Evolutionary conservation across 2,329 filamentous ascomycete genomes (phyloP), one percentile per base, ranked within the genome.

Genomic region (Monosporascus cannonballus): DNA sequence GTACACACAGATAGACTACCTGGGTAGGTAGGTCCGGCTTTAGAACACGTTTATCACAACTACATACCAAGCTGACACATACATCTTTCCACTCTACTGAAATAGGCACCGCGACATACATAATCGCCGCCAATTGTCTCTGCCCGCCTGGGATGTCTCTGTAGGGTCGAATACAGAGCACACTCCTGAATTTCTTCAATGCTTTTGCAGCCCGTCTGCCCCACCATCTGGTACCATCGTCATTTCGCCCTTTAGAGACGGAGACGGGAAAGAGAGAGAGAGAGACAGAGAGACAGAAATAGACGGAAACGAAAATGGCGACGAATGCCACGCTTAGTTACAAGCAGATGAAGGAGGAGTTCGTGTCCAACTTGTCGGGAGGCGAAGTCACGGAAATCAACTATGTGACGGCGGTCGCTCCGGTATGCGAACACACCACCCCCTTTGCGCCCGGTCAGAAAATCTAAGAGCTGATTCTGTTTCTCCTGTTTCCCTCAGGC

Each of bases 261-360:
- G n/a, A n/a, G n/a, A n/a, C n/a, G n/a, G n/a, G 9, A 30, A 3
- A 30, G 27, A 25, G 25, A 25, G 25, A 7, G 25, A 4, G 27
- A 4, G 27, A 30, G 9, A 14, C 4, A 34, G 11, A 44, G 11
- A 15, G 20, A 44, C 20, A 5, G 20, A 20, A 11, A 44, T 11
- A 44, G 41, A n/a, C 34, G 17, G 36, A 34, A n/a, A n/a, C 42
- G 41, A 57, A 56, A 30, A 66, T 66, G 63, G 60, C 54, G 56
- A 60, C 69, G 59, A 69, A 68, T 55, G 69, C 66, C 63, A 68
- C 73, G n/a, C 41, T 22, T 47, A 86, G 79, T 71, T 96, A 96
- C 77, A 99, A 96, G 74, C 83, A 87, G 64, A 79, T 87, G 61
- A 99, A 99, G 75, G 92, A 96, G 76, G 90, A 90, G 67, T 96